phyloP scores from a whole-genome alignment of 2,329 filamentous ascomycete genomes.

The Penicillium sp. region DNA sequence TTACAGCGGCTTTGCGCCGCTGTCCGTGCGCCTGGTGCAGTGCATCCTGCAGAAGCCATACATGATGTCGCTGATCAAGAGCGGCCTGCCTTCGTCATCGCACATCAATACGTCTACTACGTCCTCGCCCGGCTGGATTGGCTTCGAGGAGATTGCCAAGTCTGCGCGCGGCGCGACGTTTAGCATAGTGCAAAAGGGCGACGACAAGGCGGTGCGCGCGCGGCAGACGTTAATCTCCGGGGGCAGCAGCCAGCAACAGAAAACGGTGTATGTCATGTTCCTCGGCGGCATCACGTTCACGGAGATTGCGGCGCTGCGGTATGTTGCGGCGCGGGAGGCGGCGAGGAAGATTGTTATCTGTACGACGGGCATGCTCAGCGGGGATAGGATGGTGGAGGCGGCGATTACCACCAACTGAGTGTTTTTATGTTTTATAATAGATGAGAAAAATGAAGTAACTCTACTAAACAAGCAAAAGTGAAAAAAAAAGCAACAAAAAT shows the following conservation, averaged over 20 bases:
- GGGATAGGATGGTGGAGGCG: conserved; percentile 81
- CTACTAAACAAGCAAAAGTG: too few relatives aligned
- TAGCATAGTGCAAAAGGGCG: conserved; percentile 85
- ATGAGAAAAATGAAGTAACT: too few relatives aligned
- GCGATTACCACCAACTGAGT: too few relatives aligned
- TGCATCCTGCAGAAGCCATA: conserved; percentile 89
- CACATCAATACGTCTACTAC: conserved; percentile 50
- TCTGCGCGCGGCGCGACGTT: conserved; percentile 85
- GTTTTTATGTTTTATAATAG: too few relatives aligned
- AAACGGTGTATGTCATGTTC: conserved; percentile 94
- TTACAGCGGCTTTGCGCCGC: conserved; percentile 92
- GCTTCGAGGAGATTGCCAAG: conserved; percentile 88
- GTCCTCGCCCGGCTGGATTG: conserved; percentile 77
- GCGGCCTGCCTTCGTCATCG: conserved; percentile 44
- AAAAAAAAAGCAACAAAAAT: too few relatives aligned
- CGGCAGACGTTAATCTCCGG: conserved; percentile 69
- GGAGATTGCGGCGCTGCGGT: conserved; percentile 89
- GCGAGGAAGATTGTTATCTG: conserved; percentile 79
- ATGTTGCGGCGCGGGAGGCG: conserved; percentile 79
- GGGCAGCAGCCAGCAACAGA: conserved; percentile 70
- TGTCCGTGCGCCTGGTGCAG: conserved; percentile 87
- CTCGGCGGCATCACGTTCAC: conserved; percentile 95
- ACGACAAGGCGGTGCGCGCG: conserved; percentile 87
- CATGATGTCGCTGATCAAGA: conserved; percentile 66
- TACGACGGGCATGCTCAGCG: conserved; percentile 86